Evolutionary conservation across 2,329 filamentous ascomycete genomes (phyloP).

Genomic region (Dothidotthia symphoricarpi): DNA sequence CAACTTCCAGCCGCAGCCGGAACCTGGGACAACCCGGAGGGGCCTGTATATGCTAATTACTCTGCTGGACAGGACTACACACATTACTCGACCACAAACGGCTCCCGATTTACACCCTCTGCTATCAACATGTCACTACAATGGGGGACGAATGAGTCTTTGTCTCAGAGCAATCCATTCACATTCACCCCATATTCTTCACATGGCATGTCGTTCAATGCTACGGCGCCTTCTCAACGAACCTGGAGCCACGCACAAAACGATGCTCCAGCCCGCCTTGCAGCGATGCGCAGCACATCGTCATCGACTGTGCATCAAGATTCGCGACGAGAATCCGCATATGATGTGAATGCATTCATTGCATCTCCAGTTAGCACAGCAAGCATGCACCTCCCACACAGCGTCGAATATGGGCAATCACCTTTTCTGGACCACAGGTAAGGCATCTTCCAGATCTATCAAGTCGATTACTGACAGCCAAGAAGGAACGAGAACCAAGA

Average conservation of each 20-base stretch:
- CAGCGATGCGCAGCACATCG: slow-evolving; percentile 23
- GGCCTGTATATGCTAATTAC: slow-evolving; percentile 40
- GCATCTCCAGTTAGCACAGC: slow-evolving; percentile 35
- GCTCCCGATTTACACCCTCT: slow-evolving; percentile 23
- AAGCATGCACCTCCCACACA: slow-evolving; percentile 24
- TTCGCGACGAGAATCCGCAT: slow-evolving; percentile 24
- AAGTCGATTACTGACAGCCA: slow-evolving; percentile 4
- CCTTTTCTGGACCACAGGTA: slow-evolving; percentile 22
- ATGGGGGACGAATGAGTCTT: slow-evolving; percentile 27
- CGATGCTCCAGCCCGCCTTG: slow-evolving; percentile 23
- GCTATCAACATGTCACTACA: slow-evolving; percentile 19
- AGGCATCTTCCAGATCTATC: background rate
- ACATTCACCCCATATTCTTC: slow-evolving; percentile 26
- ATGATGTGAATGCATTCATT: slow-evolving; percentile 27
- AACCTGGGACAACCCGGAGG: slow-evolving; percentile 34
- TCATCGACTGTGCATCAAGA: slow-evolving; percentile 28
- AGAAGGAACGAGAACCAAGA: slow-evolving; percentile 31
- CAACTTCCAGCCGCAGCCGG: slow-evolving; percentile 29
- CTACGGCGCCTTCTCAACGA: slow-evolving; percentile 18
- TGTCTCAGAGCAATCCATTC: slow-evolving; percentile 29
- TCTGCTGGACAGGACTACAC: slow-evolving; percentile 38
- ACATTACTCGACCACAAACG: slow-evolving; percentile 28
- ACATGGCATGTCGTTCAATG: slow-evolving; percentile 26
- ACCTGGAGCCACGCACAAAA: slow-evolving; percentile 20
- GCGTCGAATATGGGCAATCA: slow-evolving; percentile 25